Base-by-base conservation (phyloP, 2,329 filamentous ascomycete genomes). In the Xylariales sp. region DNA sequence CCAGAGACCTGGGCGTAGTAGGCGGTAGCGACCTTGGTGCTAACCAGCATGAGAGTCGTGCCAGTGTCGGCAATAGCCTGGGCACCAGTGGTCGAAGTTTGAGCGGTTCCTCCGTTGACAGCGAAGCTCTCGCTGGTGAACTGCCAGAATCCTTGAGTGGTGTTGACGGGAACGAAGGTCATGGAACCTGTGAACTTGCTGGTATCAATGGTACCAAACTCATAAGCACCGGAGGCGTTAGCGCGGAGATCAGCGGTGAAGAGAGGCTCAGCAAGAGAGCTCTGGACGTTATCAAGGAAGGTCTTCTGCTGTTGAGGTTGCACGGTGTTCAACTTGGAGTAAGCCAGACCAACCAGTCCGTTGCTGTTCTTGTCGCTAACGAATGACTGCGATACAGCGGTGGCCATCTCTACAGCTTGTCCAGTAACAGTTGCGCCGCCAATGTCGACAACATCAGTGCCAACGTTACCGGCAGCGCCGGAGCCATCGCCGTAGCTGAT, bases 21-120 rank as follows among this genome's bases (percentile, higher is more conserved):
- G 4, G 54, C 63, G 4, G 67, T 51, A 32, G 70, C 67, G 29
- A 81, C 66, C 18, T 60, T 53, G 20, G 69, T 59, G 51, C 79
- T 74, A 41, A 79, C 72, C 24, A 85, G 66, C 41, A 85, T 64
- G 37, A 84, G 70, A 0, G 78, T 81, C 19, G 81, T 84, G 43
- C 81, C 81, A 8, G 73, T 74, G 60, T 80, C 76, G 21, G 69
- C 63, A 40, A 77, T 71, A 25, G 68, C 65, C 57, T 75, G 65
- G 43, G 66, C 66, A 18, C 60, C 55, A 1, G 56, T 34, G 7
- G 57, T 55, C 3, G 52, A 52, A 17, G 51, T 49, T 52, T 71
- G 62, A 3, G 61, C 29, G 3, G 39, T 27, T 14, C 49, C 55
- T 21, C 46, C 44, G 38, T 57, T 51, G 32, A 63, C 43, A 19